These are phyloP conservation scores for Prunus padus DNA, from an alignment of 306 rosid genomes.

Conservation along the genomic window DNA sequence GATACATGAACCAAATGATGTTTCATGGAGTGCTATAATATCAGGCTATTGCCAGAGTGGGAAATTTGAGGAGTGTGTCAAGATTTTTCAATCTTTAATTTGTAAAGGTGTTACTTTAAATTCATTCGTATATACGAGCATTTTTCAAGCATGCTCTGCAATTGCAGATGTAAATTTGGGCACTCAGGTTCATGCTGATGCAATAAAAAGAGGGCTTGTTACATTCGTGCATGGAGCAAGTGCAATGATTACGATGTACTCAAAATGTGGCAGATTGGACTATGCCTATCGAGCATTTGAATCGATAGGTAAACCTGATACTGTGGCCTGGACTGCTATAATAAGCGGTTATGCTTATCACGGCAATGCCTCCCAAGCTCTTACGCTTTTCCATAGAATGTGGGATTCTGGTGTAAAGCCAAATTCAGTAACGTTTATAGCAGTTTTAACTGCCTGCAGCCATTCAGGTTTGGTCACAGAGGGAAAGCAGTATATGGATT, in stretches of 20 bases:
- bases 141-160: slow-evolving; percentile 62
- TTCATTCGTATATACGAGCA: slow-evolving; percentile 51
- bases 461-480: slow-evolving; percentile 53
- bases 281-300: slow-evolving; percentile 49
- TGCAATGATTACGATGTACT: slow-evolving; percentile 65
- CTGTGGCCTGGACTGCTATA: slow-evolving; percentile 61
- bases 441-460: slow-evolving; percentile 56
- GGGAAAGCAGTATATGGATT: slow-evolving; percentile 49
- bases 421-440: slow-evolving; percentile 55
- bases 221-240: slow-evolving; percentile 47
- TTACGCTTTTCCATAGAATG: slow-evolving; percentile 45
- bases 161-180: slow-evolving; percentile 45
- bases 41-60: slow-evolving; percentile 57
- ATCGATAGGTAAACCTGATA: slow-evolving; percentile 50
- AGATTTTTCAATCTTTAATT: slow-evolving; percentile 45
- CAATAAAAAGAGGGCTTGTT: slow-evolving; percentile 53
- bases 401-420: slow-evolving; percentile 44
- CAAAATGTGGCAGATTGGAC: slow-evolving; percentile 60
- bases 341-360: slow-evolving; percentile 56
- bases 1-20: slow-evolving; percentile 54
- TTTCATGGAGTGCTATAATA: slow-evolving; percentile 60
- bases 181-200: slow-evolving; percentile 58
- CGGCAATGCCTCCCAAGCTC: slow-evolving; percentile 53
- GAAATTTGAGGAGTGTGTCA: slow-evolving; percentile 43
- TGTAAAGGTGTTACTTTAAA: slow-evolving; percentile 44